Evolutionary conservation across 768 basidiomycete genomes (phyloP).

Genomic region (Boletus sp.): DNA sequence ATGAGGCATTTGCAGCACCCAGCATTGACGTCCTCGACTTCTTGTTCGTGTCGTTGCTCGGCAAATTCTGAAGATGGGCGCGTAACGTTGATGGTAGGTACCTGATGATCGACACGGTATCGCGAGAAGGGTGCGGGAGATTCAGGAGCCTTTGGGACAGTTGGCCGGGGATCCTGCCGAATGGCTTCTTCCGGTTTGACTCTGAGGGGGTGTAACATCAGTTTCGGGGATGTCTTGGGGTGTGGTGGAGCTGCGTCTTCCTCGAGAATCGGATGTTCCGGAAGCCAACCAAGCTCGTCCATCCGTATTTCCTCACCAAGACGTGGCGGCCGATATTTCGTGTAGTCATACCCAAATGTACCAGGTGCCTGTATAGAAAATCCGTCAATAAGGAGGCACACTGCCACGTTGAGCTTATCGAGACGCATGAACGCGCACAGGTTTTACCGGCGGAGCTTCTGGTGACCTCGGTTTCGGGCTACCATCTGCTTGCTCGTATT

Average conservation of each 20-base stretch:
- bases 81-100: conserved; percentile 34
- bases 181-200: conserved; percentile 27
- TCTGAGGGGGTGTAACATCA: conserved; percentile 22
- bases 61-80: conserved; percentile 26
- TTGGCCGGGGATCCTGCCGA: conserved; percentile 19
- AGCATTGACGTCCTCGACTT: conserved; percentile 45
- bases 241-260: background rate
- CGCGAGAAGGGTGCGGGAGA: conserved; percentile 64
- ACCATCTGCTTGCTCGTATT: conserved; percentile 69
- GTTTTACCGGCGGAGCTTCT: conserved; percentile 42
- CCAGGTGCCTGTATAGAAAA: conserved; percentile 60
- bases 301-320: conserved; percentile 50
- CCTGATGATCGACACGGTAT: conserved; percentile 35
- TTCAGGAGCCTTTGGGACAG: conserved; percentile 33
- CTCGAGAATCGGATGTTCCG: conserved; percentile 22
- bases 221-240: conserved; percentile 4
- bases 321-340: conserved; percentile 60
- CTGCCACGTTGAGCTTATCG: background rate
- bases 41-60: conserved; percentile 28
- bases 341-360: conserved; percentile 74
- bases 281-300: conserved; percentile 60
- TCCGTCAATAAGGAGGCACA: background rate
- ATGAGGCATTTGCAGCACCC: conserved; percentile 80
- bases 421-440: conserved; percentile 42
- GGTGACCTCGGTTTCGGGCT: conserved; percentile 51